Base-by-base conservation (phyloP, 208 protist species). In the Borovskyia barvae region DNA sequence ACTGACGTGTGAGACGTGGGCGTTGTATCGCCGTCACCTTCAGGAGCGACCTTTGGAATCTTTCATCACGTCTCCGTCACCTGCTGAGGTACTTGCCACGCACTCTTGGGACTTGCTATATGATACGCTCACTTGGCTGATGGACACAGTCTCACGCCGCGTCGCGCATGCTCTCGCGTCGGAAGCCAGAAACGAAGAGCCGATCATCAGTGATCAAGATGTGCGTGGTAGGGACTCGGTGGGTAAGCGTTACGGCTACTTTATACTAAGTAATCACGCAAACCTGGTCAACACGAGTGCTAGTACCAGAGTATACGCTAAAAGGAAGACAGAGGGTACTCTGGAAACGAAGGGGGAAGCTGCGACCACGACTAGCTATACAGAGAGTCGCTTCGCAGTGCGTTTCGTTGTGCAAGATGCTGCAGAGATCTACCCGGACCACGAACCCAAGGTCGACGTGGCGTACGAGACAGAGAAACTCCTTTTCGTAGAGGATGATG, bases 371-470 rank as follows among this genome's bases (percentile, higher is more conserved):
- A 33, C 46, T 12, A 49, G 39, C 22, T 68, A 58, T 20, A 75
- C 67, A 48, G 54, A 68, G 53, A 75, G 59, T 29, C 64, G 64
- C 41, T 71, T 71, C 53, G 64, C 64, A 2, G 64, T 64, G 35
- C 49, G 54, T 6, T 71, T 64, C 49, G 39, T 71, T 0, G 42
- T 75, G 28, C 55, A 67, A 29, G 59, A 67, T 15, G 54, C 48
- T 9, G 33, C 24, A 20, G 69, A 76, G 39, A 28, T 76, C 25
- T 76, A 76, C 40, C 60, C 60, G 14, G 29, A 61, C 40, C 61
- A 71, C 35, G 56, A 66, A 26, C 45, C 59, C 2, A 66, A 46
- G n/a, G 43, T 60, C 29, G 30, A 62, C 32, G 36, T 67, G 6
- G 22, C 17, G 5, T 46, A 62, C 17, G 69, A 76, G 52, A 51